Evolutionary conservation across 257 asterid species (phyloP).

Genomic region (Avicennia marina): DNA sequence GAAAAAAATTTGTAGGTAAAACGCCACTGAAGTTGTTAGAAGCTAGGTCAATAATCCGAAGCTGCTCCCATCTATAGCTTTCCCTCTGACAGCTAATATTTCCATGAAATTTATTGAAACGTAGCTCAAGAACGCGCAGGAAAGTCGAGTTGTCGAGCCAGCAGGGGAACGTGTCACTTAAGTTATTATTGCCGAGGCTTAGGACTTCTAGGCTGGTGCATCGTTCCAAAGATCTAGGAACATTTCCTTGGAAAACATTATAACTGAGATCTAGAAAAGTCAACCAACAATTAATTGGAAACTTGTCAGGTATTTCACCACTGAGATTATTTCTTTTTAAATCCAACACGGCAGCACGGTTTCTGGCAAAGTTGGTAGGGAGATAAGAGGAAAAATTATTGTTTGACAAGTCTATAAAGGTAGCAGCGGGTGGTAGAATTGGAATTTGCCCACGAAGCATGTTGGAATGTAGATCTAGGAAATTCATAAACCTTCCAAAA

Average conservation of each 20-base stretch:
- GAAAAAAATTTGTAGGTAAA: conserved; percentile 24
- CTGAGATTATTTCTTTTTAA: conserved; percentile 38
- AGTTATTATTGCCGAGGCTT: conserved; percentile 34
- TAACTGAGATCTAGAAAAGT: conserved; percentile 40
- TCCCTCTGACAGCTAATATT: conserved; percentile 23
- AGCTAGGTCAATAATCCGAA: no score
- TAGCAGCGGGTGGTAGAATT: conserved; percentile 17
- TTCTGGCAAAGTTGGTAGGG: conserved; percentile 24
- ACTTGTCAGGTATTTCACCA: conserved; percentile 35
- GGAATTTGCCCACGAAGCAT: conserved; percentile 33
- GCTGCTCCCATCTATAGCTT: no score
- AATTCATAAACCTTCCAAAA: conserved; percentile 21
- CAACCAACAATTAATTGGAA: conserved; percentile 27
- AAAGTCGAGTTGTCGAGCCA: conserved; percentile 22
- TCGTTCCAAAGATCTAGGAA: conserved; percentile 40
- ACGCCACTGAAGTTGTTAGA: conserved; percentile 30
- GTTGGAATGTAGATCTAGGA: conserved; percentile 50
- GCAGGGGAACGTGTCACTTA: conserved; percentile 41
- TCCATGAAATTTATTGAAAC: conserved; percentile 36
- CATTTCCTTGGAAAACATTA: conserved; percentile 32
- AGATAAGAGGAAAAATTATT: conserved; percentile 38
- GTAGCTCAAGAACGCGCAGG: conserved; percentile 24
- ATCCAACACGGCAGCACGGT: conserved; percentile 27
- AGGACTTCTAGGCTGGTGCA: conserved; percentile 39
- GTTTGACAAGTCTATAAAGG: conserved; percentile 39